These are phyloP conservation scores for Xylariales sp. DNA, from an alignment of 2,329 filamentous ascomycete genomes.

Conservation along the genomic window DNA sequence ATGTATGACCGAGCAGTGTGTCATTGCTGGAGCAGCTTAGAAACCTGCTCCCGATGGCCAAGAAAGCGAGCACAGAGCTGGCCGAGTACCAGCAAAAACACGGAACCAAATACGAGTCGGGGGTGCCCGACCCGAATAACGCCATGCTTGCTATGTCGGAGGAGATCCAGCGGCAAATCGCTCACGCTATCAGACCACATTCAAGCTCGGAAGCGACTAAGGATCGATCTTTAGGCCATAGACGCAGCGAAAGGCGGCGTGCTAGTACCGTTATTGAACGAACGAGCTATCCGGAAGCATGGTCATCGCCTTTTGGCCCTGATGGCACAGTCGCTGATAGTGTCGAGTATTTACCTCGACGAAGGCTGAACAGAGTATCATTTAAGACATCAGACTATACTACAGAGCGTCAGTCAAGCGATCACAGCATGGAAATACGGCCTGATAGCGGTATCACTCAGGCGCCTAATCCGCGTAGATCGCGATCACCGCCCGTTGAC, in stretches of 20 bases:
- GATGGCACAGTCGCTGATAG: constrained; percentile 3
- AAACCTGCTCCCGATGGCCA: constrained; percentile 18
- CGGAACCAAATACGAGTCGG: constrained; percentile 1
- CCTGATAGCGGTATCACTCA: neutral
- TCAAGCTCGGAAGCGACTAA: neutral
- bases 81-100: constrained; percentile 21
- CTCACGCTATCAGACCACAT: neutral
- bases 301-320: constrained; percentile 7
- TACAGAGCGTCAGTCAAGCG: neutral
- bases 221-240: neutral
- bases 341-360: constrained; percentile 5
- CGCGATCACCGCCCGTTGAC: neutral
- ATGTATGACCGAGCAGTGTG: neutral
- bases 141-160: constrained; percentile 17
- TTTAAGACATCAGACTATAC: neutral
- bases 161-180: constrained; percentile 18
- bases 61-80: constrained; percentile 7
- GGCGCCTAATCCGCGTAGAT: neutral
- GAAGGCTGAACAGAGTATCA: constrained; percentile 2
- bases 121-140: constrained; percentile 1
- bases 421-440: neutral
- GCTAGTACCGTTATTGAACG: neutral
- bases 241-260: constrained; percentile 8
- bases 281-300: neutral
- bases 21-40: constrained; percentile 21